Base-by-base conservation (phyloP, 176 grass and related monocot species). In the Avena eriantha region DNA sequence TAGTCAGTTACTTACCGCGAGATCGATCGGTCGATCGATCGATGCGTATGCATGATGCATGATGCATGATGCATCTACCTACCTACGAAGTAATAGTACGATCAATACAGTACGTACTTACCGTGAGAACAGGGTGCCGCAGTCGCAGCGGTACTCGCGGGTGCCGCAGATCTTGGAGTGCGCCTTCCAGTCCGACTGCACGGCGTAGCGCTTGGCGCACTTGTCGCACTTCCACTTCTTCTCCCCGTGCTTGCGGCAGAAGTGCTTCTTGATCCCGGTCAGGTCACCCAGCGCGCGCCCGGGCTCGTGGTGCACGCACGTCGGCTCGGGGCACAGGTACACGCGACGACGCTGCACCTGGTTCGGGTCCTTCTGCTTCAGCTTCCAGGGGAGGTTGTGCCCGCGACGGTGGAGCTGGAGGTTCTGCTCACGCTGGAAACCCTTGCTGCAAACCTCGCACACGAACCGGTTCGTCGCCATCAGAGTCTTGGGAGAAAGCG, bases 221-320 rank as follows among this genome's bases (percentile, higher is more conserved):
- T 99, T 99, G 66, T 96, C 97, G 70, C 97, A 99, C 90, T 99
- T 99, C 97, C 97, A 99, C 87, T 93, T 99, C 93, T 99, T 99
- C 97, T 99, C 97, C 45, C 97, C 97, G 73, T 99, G 97, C 87
- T 99, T 99, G 69, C 97, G 94, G 89, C 92, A 99, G 84, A 99
- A 99, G 88, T 99, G 97, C 94, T 99, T 99, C 88, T 99, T 99
- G 90, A 99, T 89, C 4, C 97, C 97, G 0, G 97, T 99, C 12
- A 99, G 90, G 89, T 99, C 97, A 41, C 97, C 97, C 31, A 99
- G 94, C 5, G 94, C 94, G 45, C 97, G 90, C 2, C 94, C 39
- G 0, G 97, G 97, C 73, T 99, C 90, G 88, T 99, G 94, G 85
- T 99, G 97, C 48, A 95, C 97, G 76, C 97, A 99, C 39, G 90